Conservation (phyloP, 306 rosid species). For the Prunus kanzakura region DNA sequence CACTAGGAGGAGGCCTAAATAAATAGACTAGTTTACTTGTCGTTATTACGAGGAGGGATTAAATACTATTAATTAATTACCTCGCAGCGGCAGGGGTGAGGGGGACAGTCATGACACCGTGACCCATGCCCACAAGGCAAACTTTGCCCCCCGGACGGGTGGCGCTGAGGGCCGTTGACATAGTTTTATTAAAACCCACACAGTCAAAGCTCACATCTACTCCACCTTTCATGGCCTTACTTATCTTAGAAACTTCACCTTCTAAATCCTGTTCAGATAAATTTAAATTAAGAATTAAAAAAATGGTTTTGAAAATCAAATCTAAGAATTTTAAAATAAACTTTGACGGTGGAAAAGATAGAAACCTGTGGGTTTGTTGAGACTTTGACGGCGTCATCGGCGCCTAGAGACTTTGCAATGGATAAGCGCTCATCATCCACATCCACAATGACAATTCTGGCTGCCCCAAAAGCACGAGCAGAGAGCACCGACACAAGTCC, state of each 20-base stretch:
- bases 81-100: not conserved
- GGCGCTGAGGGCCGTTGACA: conserved; percentile 37
- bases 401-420: conserved; percentile 76
- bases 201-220: conserved; percentile 76
- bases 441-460: conserved; percentile 60
- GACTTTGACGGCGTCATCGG: conserved; percentile 62
- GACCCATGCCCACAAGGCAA: not conserved
- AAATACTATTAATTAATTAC: too few relatives aligned
- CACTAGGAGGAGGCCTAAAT: too few relatives aligned
- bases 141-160: not conserved
- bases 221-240: conserved; percentile 44
- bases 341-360: too few relatives aligned
- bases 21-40: too few relatives aligned
- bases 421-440: conserved; percentile 72
- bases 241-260: conserved; percentile 56
- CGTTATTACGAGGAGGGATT: too few relatives aligned
- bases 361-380: conserved; percentile 61
- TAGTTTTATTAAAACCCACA: conserved; percentile 82
- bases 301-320: not conserved
- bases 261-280: conserved; percentile 45
- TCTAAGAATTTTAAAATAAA: too few relatives aligned
- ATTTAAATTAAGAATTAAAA: not conserved
- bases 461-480: conserved; percentile 81
- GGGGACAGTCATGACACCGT: not conserved
- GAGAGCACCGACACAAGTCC: conserved; percentile 89